A percentile compares a stretch with the other conserved stretches of the same genome.
These are phyloP conservation scores for Fusarium sp. DNA, from an alignment of 2,329 filamentous ascomycete species.

Conservation along the genomic window DNA sequence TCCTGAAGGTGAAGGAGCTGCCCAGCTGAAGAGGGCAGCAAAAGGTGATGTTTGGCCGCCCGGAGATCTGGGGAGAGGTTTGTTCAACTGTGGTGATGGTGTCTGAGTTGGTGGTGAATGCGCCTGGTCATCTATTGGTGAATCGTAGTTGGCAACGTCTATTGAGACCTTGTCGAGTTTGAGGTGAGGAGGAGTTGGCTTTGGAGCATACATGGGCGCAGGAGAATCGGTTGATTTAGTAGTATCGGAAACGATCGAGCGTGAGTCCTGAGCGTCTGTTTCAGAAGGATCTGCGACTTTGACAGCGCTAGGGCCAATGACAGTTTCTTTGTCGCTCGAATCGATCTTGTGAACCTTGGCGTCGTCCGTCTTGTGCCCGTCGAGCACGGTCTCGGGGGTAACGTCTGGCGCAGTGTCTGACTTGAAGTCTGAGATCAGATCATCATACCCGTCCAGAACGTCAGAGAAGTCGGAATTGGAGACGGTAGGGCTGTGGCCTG, in stretches of 20 bases:
- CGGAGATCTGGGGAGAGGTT: constrained; percentile 70
- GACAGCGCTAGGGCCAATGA: constrained; percentile 21
- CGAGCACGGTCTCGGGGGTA: constrained; percentile 45
- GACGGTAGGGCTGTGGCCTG: constrained; percentile 60
- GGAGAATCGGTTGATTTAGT: constrained; percentile 59
- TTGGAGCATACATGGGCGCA: constrained; percentile 65
- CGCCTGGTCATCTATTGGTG: constrained; percentile 40
- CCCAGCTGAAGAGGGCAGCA: constrained; percentile 70
- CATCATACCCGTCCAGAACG: constrained; percentile 62
- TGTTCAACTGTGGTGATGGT: constrained; percentile 63
- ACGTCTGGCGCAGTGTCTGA: constrained; percentile 48
- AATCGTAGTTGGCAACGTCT: constrained; percentile 47
- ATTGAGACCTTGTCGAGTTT: constrained; percentile 62
- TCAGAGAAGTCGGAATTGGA: constrained; percentile 61
- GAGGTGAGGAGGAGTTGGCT: constrained; percentile 68
- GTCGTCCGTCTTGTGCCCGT: constrained; percentile 48
- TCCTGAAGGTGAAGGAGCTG: constrained; percentile 61
- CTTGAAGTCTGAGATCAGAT: constrained; percentile 57
- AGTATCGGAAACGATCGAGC: constrained; percentile 51
- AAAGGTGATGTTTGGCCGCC: constrained; percentile 63
- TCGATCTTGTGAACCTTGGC: constrained; percentile 41
- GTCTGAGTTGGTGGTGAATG: constrained; percentile 50
- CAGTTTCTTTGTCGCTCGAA: constrained; percentile 44
- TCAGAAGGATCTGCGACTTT: constrained; percentile 26
- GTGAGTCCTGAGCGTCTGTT: constrained; percentile 49